Evolutionary conservation across 129 eudicot genomes (phyloP).

Genomic region (Cynara cardunculus): DNA sequence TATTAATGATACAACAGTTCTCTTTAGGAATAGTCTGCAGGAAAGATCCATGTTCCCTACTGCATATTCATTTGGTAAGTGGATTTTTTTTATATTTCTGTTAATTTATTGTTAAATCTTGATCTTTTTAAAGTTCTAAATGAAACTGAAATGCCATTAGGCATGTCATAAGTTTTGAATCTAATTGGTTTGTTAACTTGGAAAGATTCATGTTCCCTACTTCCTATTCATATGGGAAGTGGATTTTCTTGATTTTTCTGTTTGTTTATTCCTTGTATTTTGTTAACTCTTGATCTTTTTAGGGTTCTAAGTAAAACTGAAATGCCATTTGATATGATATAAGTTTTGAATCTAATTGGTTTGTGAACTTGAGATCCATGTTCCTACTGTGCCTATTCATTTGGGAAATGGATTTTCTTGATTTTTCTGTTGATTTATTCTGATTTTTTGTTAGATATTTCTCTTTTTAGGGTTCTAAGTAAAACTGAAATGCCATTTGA

Average conservation of each 20-base stretch:
- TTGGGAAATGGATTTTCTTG: conserved; percentile 39
- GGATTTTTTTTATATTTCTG: not conserved
- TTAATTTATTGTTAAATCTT: not conserved
- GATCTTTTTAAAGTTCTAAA: not conserved
- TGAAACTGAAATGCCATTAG: not conserved
- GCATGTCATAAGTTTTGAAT: not conserved
- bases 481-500: no score
- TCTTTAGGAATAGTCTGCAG: conserved; percentile 78
- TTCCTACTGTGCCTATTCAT: conserved; percentile 73
- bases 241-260: not conserved
- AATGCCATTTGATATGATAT: not conserved
- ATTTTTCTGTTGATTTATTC: no score
- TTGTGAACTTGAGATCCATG: conserved; percentile 35
- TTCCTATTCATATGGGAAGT: conserved; percentile 72
- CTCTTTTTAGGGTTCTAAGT: no score
- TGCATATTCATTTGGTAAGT: conserved; percentile 79
- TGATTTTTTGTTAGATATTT: no score
- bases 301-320: not conserved
- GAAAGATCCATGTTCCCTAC: conserved; percentile 89
- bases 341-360: not conserved
- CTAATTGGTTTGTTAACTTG: conserved; percentile 9
- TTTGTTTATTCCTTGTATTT: not conserved
- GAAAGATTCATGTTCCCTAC: conserved; percentile 67
- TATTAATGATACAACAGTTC: conserved; percentile 66
- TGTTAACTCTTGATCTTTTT: not conserved